Evolutionary conservation across 1,284 basidiomycete genomes (phyloP).

Genomic region (Cronartium quercuum): DNA sequence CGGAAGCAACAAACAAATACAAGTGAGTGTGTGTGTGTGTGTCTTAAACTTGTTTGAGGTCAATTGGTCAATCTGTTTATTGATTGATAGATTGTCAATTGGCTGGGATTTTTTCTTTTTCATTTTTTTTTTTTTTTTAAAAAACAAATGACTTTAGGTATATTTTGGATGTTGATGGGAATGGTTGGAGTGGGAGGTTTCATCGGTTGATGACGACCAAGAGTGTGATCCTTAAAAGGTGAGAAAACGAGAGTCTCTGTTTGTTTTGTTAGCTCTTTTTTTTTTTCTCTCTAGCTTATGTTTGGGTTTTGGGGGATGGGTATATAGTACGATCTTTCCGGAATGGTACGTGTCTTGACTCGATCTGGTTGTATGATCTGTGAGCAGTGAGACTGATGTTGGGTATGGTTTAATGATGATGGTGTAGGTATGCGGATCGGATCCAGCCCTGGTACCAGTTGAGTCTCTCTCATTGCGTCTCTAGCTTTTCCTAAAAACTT

Average conservation of each 20-base stretch:
- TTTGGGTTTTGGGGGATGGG: slow-evolving; percentile 43
- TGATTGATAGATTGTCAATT: neutral
- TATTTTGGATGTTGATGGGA: slow-evolving; percentile 52
- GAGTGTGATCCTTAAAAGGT: slow-evolving; percentile 45
- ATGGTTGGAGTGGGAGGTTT: slow-evolving; percentile 52
- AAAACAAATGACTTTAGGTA: slow-evolving; percentile 40
- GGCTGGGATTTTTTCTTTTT: neutral
- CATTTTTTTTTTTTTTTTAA: neutral
- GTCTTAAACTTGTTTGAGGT: neutral
- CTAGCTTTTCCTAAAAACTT: no score
- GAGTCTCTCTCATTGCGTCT: slow-evolving; percentile 18
- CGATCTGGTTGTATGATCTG: no score
- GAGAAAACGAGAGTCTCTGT: slow-evolving; percentile 43
- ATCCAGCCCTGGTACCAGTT: slow-evolving; percentile 48
- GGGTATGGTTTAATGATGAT: no score
- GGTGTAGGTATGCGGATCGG: slow-evolving; percentile 44
- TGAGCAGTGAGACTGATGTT: no score
- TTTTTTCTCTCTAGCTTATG: slow-evolving; percentile 45
- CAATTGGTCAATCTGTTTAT: neutral
- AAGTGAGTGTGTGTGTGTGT: slow-evolving; percentile 42
- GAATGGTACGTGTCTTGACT: slow-evolving; percentile 43
- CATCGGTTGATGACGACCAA: slow-evolving; percentile 30
- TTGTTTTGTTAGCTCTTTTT: slow-evolving; percentile 48
- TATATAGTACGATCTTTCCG: slow-evolving; percentile 44
- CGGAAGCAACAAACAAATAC: slow-evolving; percentile 47